Evolutionary conservation across 306 rosid genomes (phyloP), one percentile per base, ranked within the genome.

Genomic region (Calophaca sinica): DNA sequence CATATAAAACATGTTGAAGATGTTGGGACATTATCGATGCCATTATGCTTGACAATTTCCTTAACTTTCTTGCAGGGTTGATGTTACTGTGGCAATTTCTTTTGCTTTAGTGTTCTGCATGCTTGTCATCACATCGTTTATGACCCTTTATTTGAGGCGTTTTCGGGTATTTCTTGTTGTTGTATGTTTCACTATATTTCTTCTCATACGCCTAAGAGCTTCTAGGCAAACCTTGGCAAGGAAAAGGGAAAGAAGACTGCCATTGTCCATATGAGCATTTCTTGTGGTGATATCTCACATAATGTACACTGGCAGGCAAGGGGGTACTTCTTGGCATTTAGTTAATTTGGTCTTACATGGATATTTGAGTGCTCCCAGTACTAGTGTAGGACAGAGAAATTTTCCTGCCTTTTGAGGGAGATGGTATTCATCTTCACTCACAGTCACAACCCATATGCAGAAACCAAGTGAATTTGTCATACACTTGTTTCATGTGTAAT

Each of bases 191-290:
- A 31, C 36, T 80, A 62, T 73, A 68, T 53, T 73, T 54, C 83
- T 84, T 61, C 72, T 29, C 70, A 57, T 60, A 42, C 85, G 85
- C 44, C 71, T 80, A 68, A 72, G 52, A 77, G 45, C 67, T 15
- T 72, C 85, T 68, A 73, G 85, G 66, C 85, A 84, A 61, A 61
- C 80, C 59, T 48, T 80, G 78, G 75, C 70, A 3, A 77, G 83
- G 70, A 80, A 84, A 75, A 84, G 87, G 38, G 83, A 84, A 80
- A 68, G 83, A 77, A 77, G 83, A 77, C 58, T 84, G 45, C 87
- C 87, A 62, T 68, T 84, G 64, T 81, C 88, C 51, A 84, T 84
- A 73, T 84, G 78, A 84, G 41, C 59, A 64, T 67, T 62, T 33
- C 9, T 26, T 38, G 58, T 14, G 33, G 51, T 73, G 54, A 15